These are phyloP conservation scores for Citrus mangshanensis DNA, from an alignment of 345 rosid species.

Conservation along the genomic window DNA sequence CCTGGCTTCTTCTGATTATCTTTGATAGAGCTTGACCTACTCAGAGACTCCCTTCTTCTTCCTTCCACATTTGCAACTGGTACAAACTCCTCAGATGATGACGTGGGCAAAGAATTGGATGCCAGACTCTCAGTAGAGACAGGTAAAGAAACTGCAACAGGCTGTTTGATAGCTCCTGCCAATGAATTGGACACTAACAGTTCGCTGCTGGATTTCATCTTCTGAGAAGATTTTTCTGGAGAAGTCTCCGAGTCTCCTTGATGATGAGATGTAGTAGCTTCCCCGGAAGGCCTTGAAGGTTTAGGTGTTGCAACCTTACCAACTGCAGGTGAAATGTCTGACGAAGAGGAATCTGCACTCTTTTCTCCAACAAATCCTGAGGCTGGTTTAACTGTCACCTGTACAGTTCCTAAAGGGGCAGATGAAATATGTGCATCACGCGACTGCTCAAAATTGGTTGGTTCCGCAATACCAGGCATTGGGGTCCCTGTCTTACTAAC, in stretches of 20 bases:
- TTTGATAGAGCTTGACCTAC: slow-evolving; percentile 52
- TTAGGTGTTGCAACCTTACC: slow-evolving; percentile 47
- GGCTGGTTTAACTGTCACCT: slow-evolving; percentile 52
- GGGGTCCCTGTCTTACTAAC: slow-evolving; percentile 40
- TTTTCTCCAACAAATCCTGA: slow-evolving; percentile 41
- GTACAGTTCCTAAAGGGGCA: slow-evolving; percentile 35
- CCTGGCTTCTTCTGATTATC: slow-evolving; percentile 43
- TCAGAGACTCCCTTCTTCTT: slow-evolving; percentile 34
- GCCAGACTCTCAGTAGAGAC: slow-evolving; percentile 11
- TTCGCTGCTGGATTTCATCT: slow-evolving; percentile 35
- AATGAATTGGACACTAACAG: slow-evolving; percentile 24
- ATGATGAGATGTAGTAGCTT: slow-evolving; percentile 26
- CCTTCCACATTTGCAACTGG: slow-evolving; percentile 27
- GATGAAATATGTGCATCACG: slow-evolving; percentile 39
- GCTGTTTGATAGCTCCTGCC: slow-evolving; percentile 26
- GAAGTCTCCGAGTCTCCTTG: slow-evolving; percentile 35
- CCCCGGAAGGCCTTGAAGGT: slow-evolving; percentile 34
- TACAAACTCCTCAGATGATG: slow-evolving; percentile 29
- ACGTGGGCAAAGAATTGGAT: slow-evolving; percentile 15
- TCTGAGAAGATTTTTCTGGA: slow-evolving; percentile 34
- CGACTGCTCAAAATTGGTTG: slow-evolving; percentile 31
- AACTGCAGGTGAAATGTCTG: slow-evolving; percentile 24
- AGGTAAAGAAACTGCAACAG: slow-evolving; percentile 24
- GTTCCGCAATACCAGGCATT: slow-evolving; percentile 35
- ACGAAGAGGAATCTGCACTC: slow-evolving; percentile 24